Evolutionary conservation across 129 eudicot species (phyloP).

Genomic region (Saposhnikovia divaricata): DNA sequence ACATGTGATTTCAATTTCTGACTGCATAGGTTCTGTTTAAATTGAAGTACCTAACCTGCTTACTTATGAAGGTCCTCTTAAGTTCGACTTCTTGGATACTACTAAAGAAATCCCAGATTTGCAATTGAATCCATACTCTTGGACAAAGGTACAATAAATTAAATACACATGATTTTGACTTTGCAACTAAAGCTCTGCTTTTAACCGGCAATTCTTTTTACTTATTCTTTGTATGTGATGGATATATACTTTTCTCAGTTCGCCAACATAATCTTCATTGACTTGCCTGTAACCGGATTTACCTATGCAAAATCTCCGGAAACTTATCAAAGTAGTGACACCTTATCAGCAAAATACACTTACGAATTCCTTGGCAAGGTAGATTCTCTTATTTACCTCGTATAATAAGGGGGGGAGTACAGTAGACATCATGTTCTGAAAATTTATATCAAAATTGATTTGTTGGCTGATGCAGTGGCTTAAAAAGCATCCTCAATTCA

Average conservation of each 20-base stretch:
- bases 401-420: too few relatives aligned
- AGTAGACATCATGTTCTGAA: neutral
- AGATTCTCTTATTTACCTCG: too few relatives aligned
- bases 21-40: too few relatives aligned
- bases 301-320: constrained; percentile 3
- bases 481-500: constrained; percentile 7
- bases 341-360: constrained; percentile 3
- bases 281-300: neutral
- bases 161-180: too few relatives aligned
- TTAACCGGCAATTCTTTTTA: too few relatives aligned
- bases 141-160: constrained; percentile 17
- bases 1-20: too few relatives aligned
- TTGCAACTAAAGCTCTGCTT: too few relatives aligned
- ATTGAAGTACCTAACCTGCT: too few relatives aligned
- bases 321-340: neutral
- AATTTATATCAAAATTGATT: neutral
- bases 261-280: constrained; percentile 8
- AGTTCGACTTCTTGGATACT: neutral
- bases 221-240: neutral
- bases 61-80: constrained; percentile 10
- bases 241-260: neutral
- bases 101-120: constrained; percentile 4
- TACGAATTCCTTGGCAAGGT: constrained; percentile 3
- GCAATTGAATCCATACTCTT: constrained; percentile 17
- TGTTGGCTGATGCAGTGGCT: constrained; percentile 14